phyloP scores from a whole-genome alignment of 768 basidiomycete genomes.

The Lepiota brunneoincarnata region DNA sequence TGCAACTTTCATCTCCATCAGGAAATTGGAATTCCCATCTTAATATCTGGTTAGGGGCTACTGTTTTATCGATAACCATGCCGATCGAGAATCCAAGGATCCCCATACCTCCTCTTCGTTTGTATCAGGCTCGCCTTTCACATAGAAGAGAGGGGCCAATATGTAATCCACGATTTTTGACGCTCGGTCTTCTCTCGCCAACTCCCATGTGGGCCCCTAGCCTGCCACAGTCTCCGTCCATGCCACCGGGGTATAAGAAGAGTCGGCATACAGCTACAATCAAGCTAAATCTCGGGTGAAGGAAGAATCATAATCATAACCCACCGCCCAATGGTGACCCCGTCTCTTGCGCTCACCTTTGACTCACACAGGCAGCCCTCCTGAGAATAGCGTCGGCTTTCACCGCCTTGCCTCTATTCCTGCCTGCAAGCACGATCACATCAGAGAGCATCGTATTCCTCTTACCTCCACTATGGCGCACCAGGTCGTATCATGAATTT shows the following conservation, averaged over 20 bases:
- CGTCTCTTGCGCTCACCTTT: background rate
- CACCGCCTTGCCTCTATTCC: background rate
- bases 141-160: constrained; percentile 5
- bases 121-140: background rate
- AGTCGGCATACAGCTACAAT: constrained; percentile 1
- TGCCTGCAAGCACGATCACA: background rate
- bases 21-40: too few relatives aligned
- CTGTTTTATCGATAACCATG: background rate
- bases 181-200: background rate
- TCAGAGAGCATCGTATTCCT: background rate
- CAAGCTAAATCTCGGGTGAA: background rate
- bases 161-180: background rate
- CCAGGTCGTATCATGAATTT: background rate
- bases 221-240: constrained; percentile 8
- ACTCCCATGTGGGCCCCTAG: background rate
- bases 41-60: background rate
- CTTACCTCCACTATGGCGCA: background rate
- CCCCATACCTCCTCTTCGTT: background rate
- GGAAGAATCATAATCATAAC: background rate
- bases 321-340: background rate
- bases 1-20: too few relatives aligned
- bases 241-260: background rate
- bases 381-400: background rate
- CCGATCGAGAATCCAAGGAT: background rate
- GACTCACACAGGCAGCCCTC: background rate